Percentiles rank a stretch among this genome's conserved stretches.
Evolutionary conservation across 1,139 yeast species (phyloP).

Genomic region (Candida glucosophila): DNA sequence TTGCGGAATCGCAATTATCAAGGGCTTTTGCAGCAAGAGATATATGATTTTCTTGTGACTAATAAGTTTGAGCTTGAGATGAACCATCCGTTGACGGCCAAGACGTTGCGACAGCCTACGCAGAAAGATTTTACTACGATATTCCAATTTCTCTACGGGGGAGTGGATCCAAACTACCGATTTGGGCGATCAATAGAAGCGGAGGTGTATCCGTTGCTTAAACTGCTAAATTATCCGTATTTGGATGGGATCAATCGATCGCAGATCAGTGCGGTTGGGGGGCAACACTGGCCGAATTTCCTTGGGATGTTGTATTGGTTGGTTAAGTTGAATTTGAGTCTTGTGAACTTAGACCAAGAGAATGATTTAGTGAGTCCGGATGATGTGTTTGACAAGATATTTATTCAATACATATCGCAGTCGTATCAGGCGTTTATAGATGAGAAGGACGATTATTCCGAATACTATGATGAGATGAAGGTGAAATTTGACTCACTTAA

Average conservation of each 20-base stretch:
- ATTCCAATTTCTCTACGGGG: constrained; percentile 70
- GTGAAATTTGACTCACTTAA: constrained; percentile 37
- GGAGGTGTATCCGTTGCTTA: constrained; percentile 65
- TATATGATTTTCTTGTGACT: constrained; percentile 53
- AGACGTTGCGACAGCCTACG: constrained; percentile 69
- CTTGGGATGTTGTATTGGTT: constrained; percentile 80
- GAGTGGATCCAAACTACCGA: constrained; percentile 71
- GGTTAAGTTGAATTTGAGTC: constrained; percentile 45
- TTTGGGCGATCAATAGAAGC: constrained; percentile 64
- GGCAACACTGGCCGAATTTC: constrained; percentile 81
- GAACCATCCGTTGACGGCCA: constrained; percentile 59
- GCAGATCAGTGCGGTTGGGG: constrained; percentile 87
- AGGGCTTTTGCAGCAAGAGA: constrained; percentile 51
- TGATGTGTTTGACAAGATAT: constrained; percentile 47
- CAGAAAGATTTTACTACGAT: constrained; percentile 77
- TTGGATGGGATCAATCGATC: constrained; percentile 72
- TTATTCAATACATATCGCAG: constrained; percentile 55
- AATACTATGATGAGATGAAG: constrained; percentile 48
- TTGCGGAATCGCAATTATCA: constrained; percentile 67
- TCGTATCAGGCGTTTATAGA: constrained; percentile 63
- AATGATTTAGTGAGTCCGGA: constrained; percentile 24
- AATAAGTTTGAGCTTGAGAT: constrained; percentile 68
- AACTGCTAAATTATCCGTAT: constrained; percentile 68
- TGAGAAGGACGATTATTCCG: constrained; percentile 53
- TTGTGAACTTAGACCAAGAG: constrained; percentile 30